Evolutionary conservation across 306 rosid species (phyloP).

Genomic region (Begonia fuchsioides): DNA sequence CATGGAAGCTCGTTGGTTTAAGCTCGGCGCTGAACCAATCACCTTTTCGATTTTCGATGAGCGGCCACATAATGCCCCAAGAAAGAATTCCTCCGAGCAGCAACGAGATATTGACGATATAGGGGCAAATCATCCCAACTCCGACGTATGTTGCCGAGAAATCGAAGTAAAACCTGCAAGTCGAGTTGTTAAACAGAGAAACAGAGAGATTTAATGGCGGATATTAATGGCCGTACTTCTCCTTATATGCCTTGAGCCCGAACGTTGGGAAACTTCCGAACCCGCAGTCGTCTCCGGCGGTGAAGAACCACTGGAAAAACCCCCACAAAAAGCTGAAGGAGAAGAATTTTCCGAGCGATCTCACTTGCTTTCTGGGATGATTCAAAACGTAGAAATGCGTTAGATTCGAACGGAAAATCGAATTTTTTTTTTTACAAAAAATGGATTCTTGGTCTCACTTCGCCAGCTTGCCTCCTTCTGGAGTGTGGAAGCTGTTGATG

Average conservation of each 20-base stretch:
- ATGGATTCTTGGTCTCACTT: background rate
- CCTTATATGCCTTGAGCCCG: slow-evolving; percentile 16
- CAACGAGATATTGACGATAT: slow-evolving; percentile 24
- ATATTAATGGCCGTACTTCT: too few relatives aligned
- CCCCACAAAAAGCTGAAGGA: slow-evolving; percentile 32
- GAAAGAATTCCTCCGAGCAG: slow-evolving; percentile 26
- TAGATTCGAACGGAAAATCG: too few relatives aligned
- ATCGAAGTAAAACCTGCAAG: slow-evolving; percentile 23
- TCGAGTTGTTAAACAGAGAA: too few relatives aligned
- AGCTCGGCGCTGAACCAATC: slow-evolving; percentile 15
- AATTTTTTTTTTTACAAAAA: background rate
- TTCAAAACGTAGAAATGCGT: too few relatives aligned
- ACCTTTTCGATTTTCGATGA: slow-evolving; percentile 17
- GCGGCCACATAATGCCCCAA: slow-evolving; percentile 32
- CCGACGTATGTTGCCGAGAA: slow-evolving; percentile 28
- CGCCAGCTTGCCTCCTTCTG: slow-evolving; percentile 2
- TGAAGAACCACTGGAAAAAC: slow-evolving; percentile 30
- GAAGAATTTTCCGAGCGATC: slow-evolving; percentile 17
- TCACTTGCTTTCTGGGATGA: slow-evolving; percentile 21
- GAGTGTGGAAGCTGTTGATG: slow-evolving; percentile 10
- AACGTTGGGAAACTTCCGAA: slow-evolving; percentile 19
- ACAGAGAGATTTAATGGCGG: too few relatives aligned
- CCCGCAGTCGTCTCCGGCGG: slow-evolving; percentile 14
- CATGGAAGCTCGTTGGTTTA: slow-evolving; percentile 7
- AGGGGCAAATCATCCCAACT: slow-evolving; percentile 26